Evolutionary conservation across 1,284 basidiomycete species (phyloP).

Genomic region (Austroboletus novae-zelandiae): DNA sequence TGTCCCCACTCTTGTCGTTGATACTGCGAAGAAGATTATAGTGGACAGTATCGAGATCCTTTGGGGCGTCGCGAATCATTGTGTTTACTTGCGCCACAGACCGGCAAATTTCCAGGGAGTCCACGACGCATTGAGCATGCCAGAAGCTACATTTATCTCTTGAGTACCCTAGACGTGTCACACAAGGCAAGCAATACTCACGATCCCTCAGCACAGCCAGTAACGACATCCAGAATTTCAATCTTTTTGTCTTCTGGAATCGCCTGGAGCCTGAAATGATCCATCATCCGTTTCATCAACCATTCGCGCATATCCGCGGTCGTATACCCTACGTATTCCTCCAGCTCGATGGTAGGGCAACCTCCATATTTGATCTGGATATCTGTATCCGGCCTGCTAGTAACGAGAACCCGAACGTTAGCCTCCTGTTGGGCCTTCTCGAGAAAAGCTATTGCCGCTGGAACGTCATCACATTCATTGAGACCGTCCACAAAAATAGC

Average conservation of each 20-base stretch:
- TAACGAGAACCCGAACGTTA: constrained; percentile 23
- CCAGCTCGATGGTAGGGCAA: constrained; percentile 21
- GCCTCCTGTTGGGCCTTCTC: constrained; percentile 22
- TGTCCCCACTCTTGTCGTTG: constrained; percentile 25
- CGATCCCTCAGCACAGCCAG: constrained; percentile 16
- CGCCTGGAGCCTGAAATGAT: constrained; percentile 20
- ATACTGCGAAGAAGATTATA: constrained; percentile 23
- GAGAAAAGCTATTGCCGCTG: constrained; percentile 20
- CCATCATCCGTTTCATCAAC: constrained; percentile 27
- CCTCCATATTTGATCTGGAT: constrained; percentile 17
- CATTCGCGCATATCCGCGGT: constrained; percentile 24
- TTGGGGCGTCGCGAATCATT: constrained; percentile 19
- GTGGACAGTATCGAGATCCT: constrained; percentile 22
- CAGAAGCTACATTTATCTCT: constrained; percentile 19
- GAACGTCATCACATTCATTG: constrained; percentile 27
- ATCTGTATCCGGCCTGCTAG: constrained; percentile 23
- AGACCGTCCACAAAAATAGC: constrained; percentile 26
- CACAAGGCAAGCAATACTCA: constrained; percentile 9
- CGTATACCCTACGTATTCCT: constrained; percentile 21
- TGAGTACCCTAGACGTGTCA: background rate
- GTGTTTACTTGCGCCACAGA: constrained; percentile 25
- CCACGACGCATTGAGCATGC: constrained; percentile 28
- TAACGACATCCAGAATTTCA: constrained; percentile 21
- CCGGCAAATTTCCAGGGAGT: constrained; percentile 25
- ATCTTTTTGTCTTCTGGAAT: constrained; percentile 25